These are phyloP conservation scores for Aphanomyces euteiches DNA, from an alignment of 352 stramenopile species.

Conservation along the genomic window DNA sequence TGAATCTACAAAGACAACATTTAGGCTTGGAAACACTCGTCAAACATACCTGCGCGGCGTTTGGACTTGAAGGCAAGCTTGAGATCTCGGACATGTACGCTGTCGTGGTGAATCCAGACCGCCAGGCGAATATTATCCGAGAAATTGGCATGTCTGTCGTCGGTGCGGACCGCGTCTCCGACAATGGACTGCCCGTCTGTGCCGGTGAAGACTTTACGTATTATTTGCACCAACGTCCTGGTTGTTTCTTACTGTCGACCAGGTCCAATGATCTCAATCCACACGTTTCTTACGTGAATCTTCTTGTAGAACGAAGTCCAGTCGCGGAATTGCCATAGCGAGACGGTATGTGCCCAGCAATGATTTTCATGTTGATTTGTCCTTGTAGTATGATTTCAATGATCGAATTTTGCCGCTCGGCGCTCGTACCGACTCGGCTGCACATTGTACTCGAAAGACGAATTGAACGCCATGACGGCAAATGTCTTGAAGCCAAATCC, in stretches of 20 bases:
- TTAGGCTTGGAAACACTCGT: conserved; percentile 76
- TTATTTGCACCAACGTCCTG: conserved; percentile 72
- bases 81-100: conserved; percentile 67
- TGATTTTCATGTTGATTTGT: background rate
- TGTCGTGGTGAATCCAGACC: conserved; percentile 67
- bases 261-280: background rate
- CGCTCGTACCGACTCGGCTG: background rate
- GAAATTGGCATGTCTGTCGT: conserved; percentile 67
- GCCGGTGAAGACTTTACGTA: conserved; percentile 94
- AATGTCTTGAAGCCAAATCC: no score
- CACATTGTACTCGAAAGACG: background rate
- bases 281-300: background rate
- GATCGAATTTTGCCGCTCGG: background rate
- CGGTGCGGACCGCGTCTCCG: conserved; percentile 44
- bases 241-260: conserved; percentile 53
- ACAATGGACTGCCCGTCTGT: conserved; percentile 84
- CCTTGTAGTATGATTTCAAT: background rate
- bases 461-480: background rate
- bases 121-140: conserved; percentile 66
- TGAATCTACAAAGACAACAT: background rate
- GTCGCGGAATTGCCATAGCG: background rate
- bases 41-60: conserved; percentile 65
- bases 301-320: background rate
- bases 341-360: background rate
- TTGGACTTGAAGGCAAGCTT: conserved; percentile 65